Evolutionary conservation across 306 rosid genomes (phyloP).

Genomic region (Dalbergia cochinchinensis): DNA sequence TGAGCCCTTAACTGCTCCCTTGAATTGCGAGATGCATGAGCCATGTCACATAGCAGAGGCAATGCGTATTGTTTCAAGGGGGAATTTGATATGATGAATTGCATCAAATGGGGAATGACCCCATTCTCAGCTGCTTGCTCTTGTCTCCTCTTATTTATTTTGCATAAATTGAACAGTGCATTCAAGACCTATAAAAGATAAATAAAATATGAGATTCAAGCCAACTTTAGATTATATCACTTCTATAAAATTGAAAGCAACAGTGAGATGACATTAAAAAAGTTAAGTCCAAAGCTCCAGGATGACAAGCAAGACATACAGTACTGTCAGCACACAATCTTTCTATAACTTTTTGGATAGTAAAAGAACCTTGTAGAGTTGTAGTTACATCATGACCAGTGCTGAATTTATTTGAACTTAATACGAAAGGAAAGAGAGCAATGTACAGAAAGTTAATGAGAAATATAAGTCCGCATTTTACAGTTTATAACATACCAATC

Average conservation of each 20-base stretch:
- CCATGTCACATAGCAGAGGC: constrained; percentile 98
- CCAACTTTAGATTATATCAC: constrained; percentile 36
- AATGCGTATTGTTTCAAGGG: constrained; percentile 87
- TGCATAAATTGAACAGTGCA: constrained; percentile 94
- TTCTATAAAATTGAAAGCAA: constrained; percentile 25
- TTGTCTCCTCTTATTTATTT: constrained; percentile 98
- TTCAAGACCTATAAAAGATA: constrained; percentile 76
- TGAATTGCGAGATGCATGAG: constrained; percentile 99
- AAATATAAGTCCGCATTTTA: not conserved
- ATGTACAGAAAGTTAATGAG: constrained; percentile 29
- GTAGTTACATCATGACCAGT: constrained; percentile 9
- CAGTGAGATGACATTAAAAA: constrained; percentile 21
- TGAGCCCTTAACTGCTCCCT: constrained; percentile 99
- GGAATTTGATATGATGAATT: constrained; percentile 86
- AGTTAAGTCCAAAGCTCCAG: constrained; percentile 3
- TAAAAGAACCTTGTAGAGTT: constrained; percentile 21
- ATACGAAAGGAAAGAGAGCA: constrained; percentile 17
- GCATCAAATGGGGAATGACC: constrained; percentile 98
- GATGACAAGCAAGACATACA: constrained; percentile 25
- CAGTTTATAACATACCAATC: constrained; percentile 32
- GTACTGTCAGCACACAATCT: not conserved
- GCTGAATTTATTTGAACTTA: constrained; percentile 23
- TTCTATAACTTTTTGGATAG: not conserved
- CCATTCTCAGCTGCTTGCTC: constrained; percentile 99
- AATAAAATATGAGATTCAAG: constrained; percentile 36